phyloP scores from a whole-genome alignment of 306 rosid genomes.

The Ceratonia siliqua region DNA sequence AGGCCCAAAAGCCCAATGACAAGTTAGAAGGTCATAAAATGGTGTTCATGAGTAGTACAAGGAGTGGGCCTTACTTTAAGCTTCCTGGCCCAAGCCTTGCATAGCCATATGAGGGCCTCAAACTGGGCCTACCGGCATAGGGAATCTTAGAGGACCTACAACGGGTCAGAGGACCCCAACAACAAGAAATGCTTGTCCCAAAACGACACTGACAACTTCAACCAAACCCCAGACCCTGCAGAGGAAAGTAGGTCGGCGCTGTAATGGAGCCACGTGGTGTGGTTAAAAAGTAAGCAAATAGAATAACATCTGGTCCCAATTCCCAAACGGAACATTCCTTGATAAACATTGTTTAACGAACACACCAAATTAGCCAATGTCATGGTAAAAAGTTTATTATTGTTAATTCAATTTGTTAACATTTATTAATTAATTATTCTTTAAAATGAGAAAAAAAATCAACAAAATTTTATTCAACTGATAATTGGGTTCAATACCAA shows the following conservation, averaged over 20 bases:
- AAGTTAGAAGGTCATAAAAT: background rate
- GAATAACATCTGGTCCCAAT: conserved; percentile 43
- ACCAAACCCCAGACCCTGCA: conserved; percentile 17
- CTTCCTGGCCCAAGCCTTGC: background rate
- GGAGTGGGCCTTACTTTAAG: background rate
- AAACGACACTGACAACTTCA: background rate
- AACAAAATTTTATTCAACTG: too few relatives aligned
- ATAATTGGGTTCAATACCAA: too few relatives aligned
- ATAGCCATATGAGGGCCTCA: background rate
- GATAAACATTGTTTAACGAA: too few relatives aligned
- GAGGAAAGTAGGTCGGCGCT: conserved; percentile 25
- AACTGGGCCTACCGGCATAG: background rate
- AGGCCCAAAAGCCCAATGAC: background rate
- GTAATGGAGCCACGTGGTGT: conserved; percentile 45
- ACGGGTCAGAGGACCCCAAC: conserved; percentile 30
- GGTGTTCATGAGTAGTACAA: background rate
- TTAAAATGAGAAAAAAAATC: too few relatives aligned
- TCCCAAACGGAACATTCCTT: too few relatives aligned
- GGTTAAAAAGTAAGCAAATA: conserved; percentile 26
- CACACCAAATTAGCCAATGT: too few relatives aligned
- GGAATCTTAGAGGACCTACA: conserved; percentile 33
- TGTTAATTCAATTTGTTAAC: too few relatives aligned
- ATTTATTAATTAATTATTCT: too few relatives aligned
- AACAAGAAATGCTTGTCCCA: conserved; percentile 1
- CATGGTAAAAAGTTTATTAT: too few relatives aligned